Evolutionary conservation across 768 basidiomycete genomes (phyloP).

Genomic region (Psilocybe azurescens): DNA sequence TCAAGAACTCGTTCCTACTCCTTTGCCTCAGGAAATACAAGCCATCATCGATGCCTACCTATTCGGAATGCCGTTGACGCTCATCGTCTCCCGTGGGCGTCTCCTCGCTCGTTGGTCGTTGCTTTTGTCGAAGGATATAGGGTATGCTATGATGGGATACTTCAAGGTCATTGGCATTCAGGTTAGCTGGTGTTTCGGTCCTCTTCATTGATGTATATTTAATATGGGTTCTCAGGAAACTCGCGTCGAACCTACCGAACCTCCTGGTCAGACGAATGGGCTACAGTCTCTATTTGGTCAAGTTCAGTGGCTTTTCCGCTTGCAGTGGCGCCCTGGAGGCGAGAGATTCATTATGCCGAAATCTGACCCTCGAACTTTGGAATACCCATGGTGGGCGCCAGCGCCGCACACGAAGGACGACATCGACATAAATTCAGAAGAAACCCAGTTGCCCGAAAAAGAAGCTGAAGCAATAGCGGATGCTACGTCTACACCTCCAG

Average conservation of each 20-base stretch:
- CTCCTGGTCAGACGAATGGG: background rate
- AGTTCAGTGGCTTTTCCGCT: conserved; percentile 50
- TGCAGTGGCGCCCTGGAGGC: conserved; percentile 56
- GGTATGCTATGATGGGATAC: conserved; percentile 50
- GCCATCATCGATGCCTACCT: conserved; percentile 46
- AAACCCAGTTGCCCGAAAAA: background rate
- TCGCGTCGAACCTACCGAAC: conserved; percentile 3
- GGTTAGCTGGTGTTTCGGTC: conserved; percentile 29
- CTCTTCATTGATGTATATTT: background rate
- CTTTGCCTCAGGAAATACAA: conserved; percentile 48
- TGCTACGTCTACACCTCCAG: background rate
- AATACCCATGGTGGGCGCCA: conserved; percentile 30
- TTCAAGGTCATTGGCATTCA: conserved; percentile 47
- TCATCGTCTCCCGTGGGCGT: conserved; percentile 42
- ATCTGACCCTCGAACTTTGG: background rate
- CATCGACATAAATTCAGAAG: background rate
- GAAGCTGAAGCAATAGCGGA: background rate
- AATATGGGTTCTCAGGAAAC: conserved; percentile 23
- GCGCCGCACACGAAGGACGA: background rate
- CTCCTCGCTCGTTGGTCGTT: conserved; percentile 31
- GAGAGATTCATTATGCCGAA: conserved; percentile 40
- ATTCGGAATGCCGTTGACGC: conserved; percentile 41
- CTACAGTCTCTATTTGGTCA: conserved; percentile 24
- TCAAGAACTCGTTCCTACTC: conserved; percentile 25
- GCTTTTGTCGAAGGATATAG: conserved; percentile 41